These are phyloP conservation scores for Breviolum minutum DNA, from an alignment of 73 alveolate species.

Conservation along the genomic window DNA sequence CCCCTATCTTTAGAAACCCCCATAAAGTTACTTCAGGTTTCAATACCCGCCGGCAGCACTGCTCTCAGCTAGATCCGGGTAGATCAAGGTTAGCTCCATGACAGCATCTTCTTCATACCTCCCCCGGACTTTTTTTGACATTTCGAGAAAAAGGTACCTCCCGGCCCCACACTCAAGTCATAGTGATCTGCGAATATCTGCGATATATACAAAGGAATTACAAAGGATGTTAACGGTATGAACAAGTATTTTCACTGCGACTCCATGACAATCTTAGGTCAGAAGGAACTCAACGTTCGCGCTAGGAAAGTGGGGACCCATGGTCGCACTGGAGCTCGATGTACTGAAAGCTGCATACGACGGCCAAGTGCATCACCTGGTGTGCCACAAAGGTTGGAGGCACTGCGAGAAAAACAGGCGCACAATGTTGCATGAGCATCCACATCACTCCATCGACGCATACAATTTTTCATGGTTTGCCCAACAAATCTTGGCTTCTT, in stretches of 20 bases:
- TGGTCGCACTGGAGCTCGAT: constrained; percentile 93
- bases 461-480: too few relatives aligned
- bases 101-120: constrained; percentile 90
- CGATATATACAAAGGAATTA: too few relatives aligned
- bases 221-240: too few relatives aligned
- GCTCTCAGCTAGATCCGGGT: constrained; percentile 61
- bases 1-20: neutral
- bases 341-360: constrained; percentile 82
- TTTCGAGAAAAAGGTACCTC: neutral
- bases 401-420: too few relatives aligned
- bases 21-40: neutral
- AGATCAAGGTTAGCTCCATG: constrained; percentile 68
- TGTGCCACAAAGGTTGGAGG: too few relatives aligned
- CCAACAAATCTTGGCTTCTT: too few relatives aligned
- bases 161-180: too few relatives aligned
- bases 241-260: too few relatives aligned
- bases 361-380: constrained; percentile 71
- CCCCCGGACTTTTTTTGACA: neutral
- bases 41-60: constrained; percentile 25
- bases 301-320: neutral
- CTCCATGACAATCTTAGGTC: too few relatives aligned
- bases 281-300: neutral
- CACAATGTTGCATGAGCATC: too few relatives aligned
- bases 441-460: too few relatives aligned
- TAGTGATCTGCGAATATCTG: too few relatives aligned